Base-by-base conservation (phyloP, 2,329 filamentous ascomycete genomes). In the Pseudogymnoascus sp. region DNA sequence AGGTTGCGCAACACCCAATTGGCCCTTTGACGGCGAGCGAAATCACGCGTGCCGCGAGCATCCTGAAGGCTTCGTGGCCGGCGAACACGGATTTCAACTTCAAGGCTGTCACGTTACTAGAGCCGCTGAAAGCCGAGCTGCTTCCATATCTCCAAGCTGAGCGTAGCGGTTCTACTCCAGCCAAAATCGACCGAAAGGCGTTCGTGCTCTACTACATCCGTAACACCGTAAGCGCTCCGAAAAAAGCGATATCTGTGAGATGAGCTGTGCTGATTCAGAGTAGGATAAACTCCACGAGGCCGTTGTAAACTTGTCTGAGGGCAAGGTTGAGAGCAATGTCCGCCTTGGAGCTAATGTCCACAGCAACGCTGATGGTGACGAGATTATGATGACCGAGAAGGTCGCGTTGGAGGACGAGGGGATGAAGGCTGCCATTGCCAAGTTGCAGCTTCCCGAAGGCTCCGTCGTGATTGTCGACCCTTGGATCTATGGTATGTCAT, bases 241-340 rank as follows among this genome's bases (percentile, higher is more conserved):
- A 33, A 36, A 17, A 41, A 58, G 2, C 15, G 9, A 48, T 6
- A 25, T 21, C 10, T 8, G n/a, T 29, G 29, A 58, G 5, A 21
- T 2, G 5, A 7, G n/a, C 15, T 12, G 25, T 59, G 13, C 59
- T 58, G 7, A 62, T 48, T 15, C 1, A 2, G 21, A 27, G 4
- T 58, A 85, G 82, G 80, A 84, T 69, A 85, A 86, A 73, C 79
- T 86, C 61, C 84, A 86, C 68, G 84, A 87, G 72, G 83, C 83
- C 5, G 65, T 78, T n/a, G 71, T 77, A 60, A 84, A 84, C 67
- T 71, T 88, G 21, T 79, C 75, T 1, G 72, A 73, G 4, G 73
- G 76, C 39, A 77, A 72, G 3, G 77, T 87, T 5, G 80, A 86
- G 65, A 78, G 76, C 68, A 85, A 86, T 70, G 76, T 80, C 12